Percentiles rank a stretch among this genome's conserved stretches.
These are phyloP conservation scores for Leccinum imitatum DNA, from an alignment of 768 basidiomycete species.

Conservation along the genomic window DNA sequence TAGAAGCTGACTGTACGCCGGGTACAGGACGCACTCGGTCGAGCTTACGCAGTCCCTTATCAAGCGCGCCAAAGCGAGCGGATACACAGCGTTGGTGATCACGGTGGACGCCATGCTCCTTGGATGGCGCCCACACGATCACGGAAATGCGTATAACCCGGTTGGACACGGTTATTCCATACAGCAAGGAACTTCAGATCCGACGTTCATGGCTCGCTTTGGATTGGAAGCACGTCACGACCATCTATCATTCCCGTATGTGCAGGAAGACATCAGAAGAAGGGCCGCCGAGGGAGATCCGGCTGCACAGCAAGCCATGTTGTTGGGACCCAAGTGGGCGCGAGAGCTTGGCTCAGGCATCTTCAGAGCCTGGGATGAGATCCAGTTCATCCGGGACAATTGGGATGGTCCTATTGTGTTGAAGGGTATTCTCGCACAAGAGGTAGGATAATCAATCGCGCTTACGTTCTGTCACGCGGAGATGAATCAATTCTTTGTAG, in stretches of 20 bases:
- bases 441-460: neutral
- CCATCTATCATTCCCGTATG: constrained; percentile 36
- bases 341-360: constrained; percentile 39
- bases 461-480: neutral
- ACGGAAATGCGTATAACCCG: constrained; percentile 40
- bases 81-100: constrained; percentile 44
- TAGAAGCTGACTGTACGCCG: neutral
- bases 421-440: constrained; percentile 41
- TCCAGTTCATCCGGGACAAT: constrained; percentile 41
- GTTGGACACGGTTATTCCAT: constrained; percentile 37
- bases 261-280: constrained; percentile 28
- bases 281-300: constrained; percentile 32
- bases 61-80: constrained; percentile 40
- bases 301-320: constrained; percentile 24
- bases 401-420: constrained; percentile 51
- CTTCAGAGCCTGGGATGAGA: constrained; percentile 46
- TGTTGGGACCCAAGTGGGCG: constrained; percentile 41
- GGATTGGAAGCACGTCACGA: constrained; percentile 31
- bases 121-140: constrained; percentile 47
- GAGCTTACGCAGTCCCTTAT: constrained; percentile 43
- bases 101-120: constrained; percentile 45
- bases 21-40: constrained; percentile 37
- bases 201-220: constrained; percentile 44
- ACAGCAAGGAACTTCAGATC: constrained; percentile 44
- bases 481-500: constrained; percentile 4